Base-by-base conservation (phyloP, 2,329 filamentous ascomycete genomes). In the Amesomyces nigricolor region DNA sequence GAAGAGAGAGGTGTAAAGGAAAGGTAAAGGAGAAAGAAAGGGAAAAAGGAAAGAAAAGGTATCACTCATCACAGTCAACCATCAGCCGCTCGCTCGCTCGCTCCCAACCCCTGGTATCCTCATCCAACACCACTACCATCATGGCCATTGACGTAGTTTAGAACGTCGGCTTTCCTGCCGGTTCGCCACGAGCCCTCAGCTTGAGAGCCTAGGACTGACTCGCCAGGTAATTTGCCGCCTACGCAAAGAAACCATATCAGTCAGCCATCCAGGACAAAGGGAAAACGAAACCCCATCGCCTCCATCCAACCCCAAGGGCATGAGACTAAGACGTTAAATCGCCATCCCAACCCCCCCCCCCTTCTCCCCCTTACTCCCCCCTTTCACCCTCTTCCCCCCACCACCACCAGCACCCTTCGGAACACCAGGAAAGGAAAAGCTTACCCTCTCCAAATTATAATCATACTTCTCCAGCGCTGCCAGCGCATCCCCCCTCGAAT, bases 401-500 rank as follows among this genome's bases (percentile, higher is more conserved):
- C 16, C 40, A 17, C n/a, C 39, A 30, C 14, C 5, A 45, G 29
- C 49, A 37, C 11, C 32, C 22, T 26, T 26, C 22, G 22, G 22
- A 49, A 37, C 40, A 45, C 13, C 32, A 45, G 22, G 11, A 45
- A 13, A 7, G 40, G 22, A 5, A 32, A 39, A 54, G 76, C 84
- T 74, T 74, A 96, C 92, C 82, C 89, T 90, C 72, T 96, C 91
- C 68, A 96, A 80, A 70, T 96, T 94, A 73, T 97, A 96, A 73
- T 97, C 91, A 69, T 88, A 96, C 71, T 92, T 91, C 76, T 97
- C 92, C 68, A 97, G 74, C 22, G 94, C 92, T 48, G 78, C 77
- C 37, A 96, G 74, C 14, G 90, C 88, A 49, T 89, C 84, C 7
- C 78, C 75, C 30, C 92, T 79, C 4, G 83, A 73, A 68, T 95